These are phyloP conservation scores for Xylaria grammica DNA, from an alignment of 495 filamentous ascomycete genomes.

Conservation along the genomic window DNA sequence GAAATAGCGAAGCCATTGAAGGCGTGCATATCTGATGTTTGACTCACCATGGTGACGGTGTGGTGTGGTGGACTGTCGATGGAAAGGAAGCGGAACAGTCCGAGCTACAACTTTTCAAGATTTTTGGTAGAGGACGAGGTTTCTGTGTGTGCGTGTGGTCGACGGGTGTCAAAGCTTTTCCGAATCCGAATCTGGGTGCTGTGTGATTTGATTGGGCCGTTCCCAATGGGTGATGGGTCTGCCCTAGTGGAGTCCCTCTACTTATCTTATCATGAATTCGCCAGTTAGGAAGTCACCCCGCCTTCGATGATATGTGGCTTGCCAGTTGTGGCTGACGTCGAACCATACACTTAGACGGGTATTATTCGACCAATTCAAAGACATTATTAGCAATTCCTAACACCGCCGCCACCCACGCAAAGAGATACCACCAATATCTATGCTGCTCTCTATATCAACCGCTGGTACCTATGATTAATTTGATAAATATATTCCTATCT, in stretches of 20 bases:
- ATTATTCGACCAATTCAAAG: no score
- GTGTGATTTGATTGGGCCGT: constrained; percentile 21
- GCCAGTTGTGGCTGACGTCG: constrained; percentile 13
- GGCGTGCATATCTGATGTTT: constrained; percentile 1
- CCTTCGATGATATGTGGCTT: constrained; percentile 12
- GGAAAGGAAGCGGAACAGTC: constrained; percentile 23
- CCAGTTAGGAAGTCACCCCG: constrained; percentile 1
- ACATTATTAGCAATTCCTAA: no score
- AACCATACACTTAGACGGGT: no score
- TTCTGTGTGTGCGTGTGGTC: constrained; percentile 22
- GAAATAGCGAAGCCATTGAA: constrained; percentile 17
- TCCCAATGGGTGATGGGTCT: constrained; percentile 4
- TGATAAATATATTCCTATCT: no score
- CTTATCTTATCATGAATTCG: constrained; percentile 20
- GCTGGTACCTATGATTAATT: no score
- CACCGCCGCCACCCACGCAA: no score
- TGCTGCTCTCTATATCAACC: no score
- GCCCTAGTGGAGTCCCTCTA: constrained; percentile 24
- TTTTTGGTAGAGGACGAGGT: constrained; percentile 23
- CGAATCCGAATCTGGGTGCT: constrained; percentile 8
- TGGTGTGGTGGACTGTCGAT: constrained; percentile 25
- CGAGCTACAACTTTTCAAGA: constrained; percentile 21
- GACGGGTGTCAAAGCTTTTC: constrained; percentile 25
- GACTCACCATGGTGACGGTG: constrained; percentile 26
- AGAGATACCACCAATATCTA: no score